Percentiles rank a stretch among this genome's conserved stretches.
Evolutionary conservation across 768 basidiomycete genomes (phyloP).

Genomic region (Rhodosporidiobolus odoratus): DNA sequence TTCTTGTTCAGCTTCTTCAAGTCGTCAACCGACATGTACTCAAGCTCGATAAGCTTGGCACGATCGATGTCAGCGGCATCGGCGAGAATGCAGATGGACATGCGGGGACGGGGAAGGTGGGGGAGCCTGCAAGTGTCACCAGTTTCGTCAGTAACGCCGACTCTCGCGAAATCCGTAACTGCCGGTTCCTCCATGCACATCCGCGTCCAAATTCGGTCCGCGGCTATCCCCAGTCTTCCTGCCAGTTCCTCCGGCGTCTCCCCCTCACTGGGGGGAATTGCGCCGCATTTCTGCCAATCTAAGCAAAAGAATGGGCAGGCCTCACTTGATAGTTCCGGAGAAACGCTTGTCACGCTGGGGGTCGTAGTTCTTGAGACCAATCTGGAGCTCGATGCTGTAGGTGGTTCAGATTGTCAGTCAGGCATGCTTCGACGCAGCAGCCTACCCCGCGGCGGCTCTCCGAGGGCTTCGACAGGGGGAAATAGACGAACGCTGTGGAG

Average conservation of each 20-base stretch:
- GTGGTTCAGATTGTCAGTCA: not conserved
- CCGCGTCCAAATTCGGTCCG: no score
- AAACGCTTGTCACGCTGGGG: slow-evolving; percentile 99
- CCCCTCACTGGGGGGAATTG: not conserved
- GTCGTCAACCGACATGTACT: slow-evolving; percentile 98
- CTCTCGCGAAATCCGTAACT: no score
- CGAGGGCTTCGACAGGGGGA: not conserved
- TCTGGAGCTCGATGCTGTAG: slow-evolving; percentile 64
- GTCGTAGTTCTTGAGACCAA: slow-evolving; percentile 98
- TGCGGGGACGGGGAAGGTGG: slow-evolving; percentile 94
- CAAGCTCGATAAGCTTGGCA: slow-evolving; percentile 93
- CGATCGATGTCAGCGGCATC: slow-evolving; percentile 98
- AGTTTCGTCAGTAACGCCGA: not conserved
- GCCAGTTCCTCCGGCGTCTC: no score
- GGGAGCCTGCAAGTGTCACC: slow-evolving; percentile 61
- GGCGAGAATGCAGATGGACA: slow-evolving; percentile 99
- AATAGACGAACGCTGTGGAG: not conserved
- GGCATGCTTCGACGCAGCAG: no score
- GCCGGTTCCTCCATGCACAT: no score
- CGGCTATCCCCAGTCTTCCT: no score
- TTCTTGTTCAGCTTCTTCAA: slow-evolving; percentile 89
- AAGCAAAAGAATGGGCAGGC: slow-evolving; percentile 5
- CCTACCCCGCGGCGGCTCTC: no score
- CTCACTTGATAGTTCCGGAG: slow-evolving; percentile 93
- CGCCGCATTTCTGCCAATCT: not conserved